Evolutionary conservation across 2,329 filamentous ascomycete species (phyloP).

Genomic region (Macrophomina phaseolina): DNA sequence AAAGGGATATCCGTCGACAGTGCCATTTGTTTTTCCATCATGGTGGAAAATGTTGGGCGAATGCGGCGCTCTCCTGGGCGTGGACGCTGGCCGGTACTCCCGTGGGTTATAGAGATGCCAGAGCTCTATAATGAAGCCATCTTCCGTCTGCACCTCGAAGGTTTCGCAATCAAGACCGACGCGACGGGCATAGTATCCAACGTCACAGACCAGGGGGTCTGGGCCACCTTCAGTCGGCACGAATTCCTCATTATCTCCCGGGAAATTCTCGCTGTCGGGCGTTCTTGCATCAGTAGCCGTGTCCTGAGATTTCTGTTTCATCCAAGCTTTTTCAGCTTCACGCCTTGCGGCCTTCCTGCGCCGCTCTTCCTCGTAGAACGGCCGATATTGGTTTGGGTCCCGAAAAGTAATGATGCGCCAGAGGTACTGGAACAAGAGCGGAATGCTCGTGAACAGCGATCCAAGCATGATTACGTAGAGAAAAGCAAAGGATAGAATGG

Average conservation of each 20-base stretch:
- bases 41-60: conserved; percentile 67
- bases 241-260: conserved; percentile 59
- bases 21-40: neutral
- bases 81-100: conserved; percentile 64
- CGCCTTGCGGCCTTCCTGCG: conserved; percentile 62
- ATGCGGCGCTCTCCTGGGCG: conserved; percentile 58
- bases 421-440: conserved; percentile 55
- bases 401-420: conserved; percentile 63
- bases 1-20: conserved; percentile 30
- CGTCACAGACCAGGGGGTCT: conserved; percentile 78
- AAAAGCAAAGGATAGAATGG: conserved; percentile 78
- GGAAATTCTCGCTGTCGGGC: conserved; percentile 34
- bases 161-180: conserved; percentile 86
- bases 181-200: conserved; percentile 83
- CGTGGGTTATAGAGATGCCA: conserved; percentile 89
- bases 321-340: conserved; percentile 68
- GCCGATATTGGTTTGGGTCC: conserved; percentile 65
- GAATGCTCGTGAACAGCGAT: conserved; percentile 71
- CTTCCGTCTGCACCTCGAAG: conserved; percentile 87
- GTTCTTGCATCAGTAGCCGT: conserved; percentile 44
- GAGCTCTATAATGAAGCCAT: conserved; percentile 86
- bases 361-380: conserved; percentile 76
- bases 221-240: conserved; percentile 78
- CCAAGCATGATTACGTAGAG: conserved; percentile 77
- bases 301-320: conserved; percentile 45